Evolutionary conservation across 176 grass and related monocot species (phyloP), one percentile per base, ranked within the genome.

Genomic region (Carex myosuroides): DNA sequence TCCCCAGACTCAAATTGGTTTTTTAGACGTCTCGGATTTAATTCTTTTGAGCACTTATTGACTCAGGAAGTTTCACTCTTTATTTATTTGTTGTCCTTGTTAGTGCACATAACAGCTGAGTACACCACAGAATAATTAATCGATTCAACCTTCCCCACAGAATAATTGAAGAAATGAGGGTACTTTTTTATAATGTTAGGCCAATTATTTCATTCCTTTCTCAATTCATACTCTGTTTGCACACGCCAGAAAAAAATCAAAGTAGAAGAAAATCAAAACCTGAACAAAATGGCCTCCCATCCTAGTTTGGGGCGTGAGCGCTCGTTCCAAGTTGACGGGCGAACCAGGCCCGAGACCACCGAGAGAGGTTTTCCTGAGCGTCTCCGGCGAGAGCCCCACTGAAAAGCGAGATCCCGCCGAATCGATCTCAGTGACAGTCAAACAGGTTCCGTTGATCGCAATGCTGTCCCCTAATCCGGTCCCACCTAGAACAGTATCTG

Each of bases 241-340:
- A 66, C 35, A 66, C 3, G 6, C 37, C 33, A 20, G 3, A 2
- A 68, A 5, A 5, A 11, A 69, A 39, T 69, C 65, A n/a, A 18
- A 39, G 7, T 44, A 20, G 17, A 70, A 70, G 2, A 70, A 3
- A 59, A 10, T 61, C 14, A 12, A 83, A 50, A 83, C 80, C 80
- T 98, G 95, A 69, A 98, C 91, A 87, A 98, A 93, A 41, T 98
- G 95, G 0, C 92, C 95, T 0, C 92, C 95, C 95, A 98, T 98
- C 79, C 92, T 89, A 41, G 95, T 90, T 20, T 83, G 68, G 35
- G 92, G 92, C 66, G 87, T 92, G 60, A 98, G 84, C 13, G 92
- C 87, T 13, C 95, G 88, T 87, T 98, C 92, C 48, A 98, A 89
- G 87, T 98, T 98, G 6, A 98, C 92, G 17, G 79, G 71, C 17